Conservation (phyloP, 441 rosid genomes). For the Erodium texanum region DNA sequence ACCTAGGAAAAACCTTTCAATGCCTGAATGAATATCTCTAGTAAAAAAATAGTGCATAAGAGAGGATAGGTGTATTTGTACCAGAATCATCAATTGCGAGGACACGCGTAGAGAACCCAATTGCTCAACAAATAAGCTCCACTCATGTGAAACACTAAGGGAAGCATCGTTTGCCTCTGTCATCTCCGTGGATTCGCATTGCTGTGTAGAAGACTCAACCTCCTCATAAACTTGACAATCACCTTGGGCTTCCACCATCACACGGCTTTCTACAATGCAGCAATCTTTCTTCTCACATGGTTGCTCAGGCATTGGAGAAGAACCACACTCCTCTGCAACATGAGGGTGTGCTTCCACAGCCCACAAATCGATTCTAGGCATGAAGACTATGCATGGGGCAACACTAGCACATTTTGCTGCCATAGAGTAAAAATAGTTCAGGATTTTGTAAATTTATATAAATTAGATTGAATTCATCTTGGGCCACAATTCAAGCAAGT, state of each 20-base stretch:
- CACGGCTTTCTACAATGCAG: neutral
- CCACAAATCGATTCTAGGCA: constrained; percentile 97
- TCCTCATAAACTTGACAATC: no score
- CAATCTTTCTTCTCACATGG: neutral
- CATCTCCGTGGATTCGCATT: no score
- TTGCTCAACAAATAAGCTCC: constrained; percentile 89
- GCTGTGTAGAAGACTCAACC: no score
- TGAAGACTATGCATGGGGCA: constrained; percentile 56
- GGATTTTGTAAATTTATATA: constrained; percentile 5
- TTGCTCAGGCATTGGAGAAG: neutral
- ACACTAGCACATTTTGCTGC: constrained; percentile 82
- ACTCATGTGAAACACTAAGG: constrained; percentile 49
- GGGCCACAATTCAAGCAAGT: neutral
- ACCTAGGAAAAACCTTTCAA: neutral
- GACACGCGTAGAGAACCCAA: constrained; percentile 68
- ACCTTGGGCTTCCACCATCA: no score
- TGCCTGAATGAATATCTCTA: neutral
- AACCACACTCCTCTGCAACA: constrained; percentile 24
- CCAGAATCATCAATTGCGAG: constrained; percentile 81
- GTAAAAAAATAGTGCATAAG: neutral
- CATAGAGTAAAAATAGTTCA: constrained; percentile 27
- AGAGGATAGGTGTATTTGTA: constrained; percentile 25
- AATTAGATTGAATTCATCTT: neutral
- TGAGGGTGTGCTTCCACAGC: constrained; percentile 50
- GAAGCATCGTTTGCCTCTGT: constrained; percentile 20